Evolutionary conservation across 306 rosid species (phyloP), one percentile per base, ranked within the genome.

Genomic region (Betula pendula): DNA sequence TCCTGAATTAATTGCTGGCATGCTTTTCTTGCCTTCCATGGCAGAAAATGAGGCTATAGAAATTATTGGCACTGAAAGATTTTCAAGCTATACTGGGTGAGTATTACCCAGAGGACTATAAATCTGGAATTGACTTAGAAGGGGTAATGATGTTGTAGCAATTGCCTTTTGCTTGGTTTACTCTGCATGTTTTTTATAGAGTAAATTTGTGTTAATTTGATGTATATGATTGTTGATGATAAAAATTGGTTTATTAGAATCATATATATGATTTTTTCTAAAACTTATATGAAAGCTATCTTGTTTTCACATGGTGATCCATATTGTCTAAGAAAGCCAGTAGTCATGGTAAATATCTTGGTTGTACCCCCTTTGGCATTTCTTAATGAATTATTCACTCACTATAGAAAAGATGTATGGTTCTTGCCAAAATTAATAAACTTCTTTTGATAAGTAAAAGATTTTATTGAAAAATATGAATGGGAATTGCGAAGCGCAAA

Each of bases 1-100:
- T 85, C 96, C 96, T 38, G 98, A 94, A 81, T 87, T 94, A 84
- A 89, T 94, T 82, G 93, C 81, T 53, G 87, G 95, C 67, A 94
- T 92, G 95, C 89, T 92, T 70, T 94, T 90, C 96, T 83, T 92
- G 93, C 95, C 95, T 78, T 85, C 95, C 65, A 89, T 92, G 96
- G 93, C 75, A 40, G 93, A 90, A 71, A 94, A 94, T 70, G 98
- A 94, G 89, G 96, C 98, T 27, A 87, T 92, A 81, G 93, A 90
- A 79, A 87, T 94, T 79, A 83, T 90, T 68, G 98, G 98, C 35
- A 85, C 89, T 29, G 98, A 94, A 85, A 90, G 97, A 84, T 94
- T 89, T 81, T 94, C 98, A n/a, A 82, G 81, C 71, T 92, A 94
- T 80, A 84, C 81, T 11, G 98, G 98, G 98, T 94, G 44, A 89